A percentile compares a stretch with the other conserved stretches of the same genome.
Evolutionary conservation across 2,329 filamentous ascomycete species (phyloP).

Genomic region (Magnaporthiopsis rhizophila): DNA sequence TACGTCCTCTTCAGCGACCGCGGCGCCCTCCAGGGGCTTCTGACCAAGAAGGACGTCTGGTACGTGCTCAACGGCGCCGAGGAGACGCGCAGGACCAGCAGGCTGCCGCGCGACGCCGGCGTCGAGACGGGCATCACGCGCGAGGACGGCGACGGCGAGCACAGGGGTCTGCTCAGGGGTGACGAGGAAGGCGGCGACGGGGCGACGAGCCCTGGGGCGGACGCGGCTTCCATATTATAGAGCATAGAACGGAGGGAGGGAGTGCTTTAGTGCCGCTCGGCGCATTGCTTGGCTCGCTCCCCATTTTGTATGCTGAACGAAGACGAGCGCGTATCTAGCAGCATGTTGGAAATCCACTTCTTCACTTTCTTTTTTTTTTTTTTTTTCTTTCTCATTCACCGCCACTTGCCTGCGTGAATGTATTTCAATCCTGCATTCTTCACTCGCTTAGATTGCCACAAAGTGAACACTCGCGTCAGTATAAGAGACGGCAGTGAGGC

Average conservation of each 20-base stretch:
- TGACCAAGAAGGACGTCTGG: conserved; percentile 98
- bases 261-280: not conserved
- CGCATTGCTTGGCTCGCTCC: not conserved
- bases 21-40: conserved; percentile 71
- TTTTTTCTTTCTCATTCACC: too few species aligned
- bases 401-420: too few species aligned
- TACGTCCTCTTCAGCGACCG: conserved; percentile 84
- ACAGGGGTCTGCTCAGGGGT: conserved; percentile 32
- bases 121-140: conserved; percentile 28
- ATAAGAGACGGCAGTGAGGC: too few species aligned
- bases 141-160: conserved; percentile 32
- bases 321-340: too few species aligned
- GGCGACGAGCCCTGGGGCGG: conserved; percentile 16
- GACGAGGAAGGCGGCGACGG: conserved; percentile 23
- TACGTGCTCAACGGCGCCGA: conserved; percentile 77
- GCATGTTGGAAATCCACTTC: too few species aligned
- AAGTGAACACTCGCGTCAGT: too few species aligned
- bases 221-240: not conserved
- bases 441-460: too few species aligned
- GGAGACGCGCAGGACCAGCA: conserved; percentile 42
- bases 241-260: not conserved
- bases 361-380: too few species aligned
- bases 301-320: not conserved
- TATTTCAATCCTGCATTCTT: too few species aligned
- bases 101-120: conserved; percentile 10